Percentiles rank a stretch among this genome's conserved stretches.
Evolutionary conservation across 257 asterid genomes (phyloP).

Genomic region (Ballota nigra): DNA sequence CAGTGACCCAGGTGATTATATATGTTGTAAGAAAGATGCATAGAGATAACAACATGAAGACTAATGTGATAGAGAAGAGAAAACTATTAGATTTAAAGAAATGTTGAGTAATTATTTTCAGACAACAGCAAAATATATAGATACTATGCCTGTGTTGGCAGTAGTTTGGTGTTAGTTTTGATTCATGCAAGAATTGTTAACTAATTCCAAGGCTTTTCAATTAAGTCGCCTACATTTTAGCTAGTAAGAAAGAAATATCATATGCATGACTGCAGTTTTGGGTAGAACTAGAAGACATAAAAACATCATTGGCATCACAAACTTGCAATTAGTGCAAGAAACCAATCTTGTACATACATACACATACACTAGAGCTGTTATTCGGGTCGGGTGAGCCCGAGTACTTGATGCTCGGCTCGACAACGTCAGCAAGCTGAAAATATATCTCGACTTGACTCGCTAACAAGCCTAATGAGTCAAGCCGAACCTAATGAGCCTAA

Average conservation of each 20-base stretch:
- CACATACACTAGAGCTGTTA: too few relatives aligned
- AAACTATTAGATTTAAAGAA: background rate
- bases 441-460: too few relatives aligned
- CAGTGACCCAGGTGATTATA: slow-evolving; percentile 18
- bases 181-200: slow-evolving; percentile 21
- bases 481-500: too few relatives aligned
- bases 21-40: slow-evolving; percentile 11
- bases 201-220: slow-evolving; percentile 28
- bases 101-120: background rate
- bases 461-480: too few relatives aligned
- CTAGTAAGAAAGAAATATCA: slow-evolving; percentile 12
- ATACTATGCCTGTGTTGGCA: background rate
- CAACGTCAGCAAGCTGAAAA: too few relatives aligned
- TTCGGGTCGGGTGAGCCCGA: too few relatives aligned
- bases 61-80: background rate
- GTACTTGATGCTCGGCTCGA: too few relatives aligned
- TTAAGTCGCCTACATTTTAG: background rate
- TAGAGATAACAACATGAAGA: background rate
- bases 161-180: slow-evolving; percentile 15
- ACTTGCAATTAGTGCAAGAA: background rate
- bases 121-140: slow-evolving; percentile 11
- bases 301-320: background rate
- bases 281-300: background rate
- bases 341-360: too few relatives aligned
- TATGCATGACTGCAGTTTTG: slow-evolving; percentile 23